Evolutionary conservation across 257 asterid genomes (phyloP), one percentile per base, ranked within the genome.

Genomic region (Gardenia jasminoides): DNA sequence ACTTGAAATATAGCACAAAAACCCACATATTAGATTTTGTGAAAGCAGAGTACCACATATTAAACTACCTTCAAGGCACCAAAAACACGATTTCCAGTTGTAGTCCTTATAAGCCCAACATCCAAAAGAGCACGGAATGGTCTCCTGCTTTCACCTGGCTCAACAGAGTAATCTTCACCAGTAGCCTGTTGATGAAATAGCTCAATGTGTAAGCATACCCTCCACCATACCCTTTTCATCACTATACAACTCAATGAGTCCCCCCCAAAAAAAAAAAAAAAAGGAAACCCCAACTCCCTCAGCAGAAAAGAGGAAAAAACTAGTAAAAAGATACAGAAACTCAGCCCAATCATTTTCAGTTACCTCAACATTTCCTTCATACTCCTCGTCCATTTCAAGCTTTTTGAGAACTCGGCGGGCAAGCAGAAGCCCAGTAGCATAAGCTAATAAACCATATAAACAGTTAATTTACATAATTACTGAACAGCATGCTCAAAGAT

Each of bases 301-400:
- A 56, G 22, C 11, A 61, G 44, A 54, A 16, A 70, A 67, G 5
- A 20, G 50, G 28, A 7, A 72, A 5, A 31, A 47, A 81, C 31
- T 10, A 66, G 22, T 13, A 15, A 66, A 65, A 31, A 66, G n/a
- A 28, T 10, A 62, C 66, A 59, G 24, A 59, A 59, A 59, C 3
- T 24, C 15, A 61, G 71, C 22, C 54, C 17, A 59, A 36, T 5
- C 10, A 16, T 56, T n/a, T 69, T 36, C 48, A 31, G 74, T 44
- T 85, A 92, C 97, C 92, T 92, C 97, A 15, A 80, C 76, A 83
- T 92, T 92, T 71, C 97, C 97, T 82, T 89, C 72, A 59, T 92
- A 92, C 73, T 93, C 97, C 0, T 80, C 87, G 31, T 91, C 97
- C 91, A 93, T 83, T 82, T 93, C 96, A 75, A 93, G 94, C n/a